A percentile compares a stretch with the other conserved stretches of the same genome.
phyloP scores from a whole-genome alignment of 768 basidiomycete species.

The Rhodotorula babjevae region DNA sequence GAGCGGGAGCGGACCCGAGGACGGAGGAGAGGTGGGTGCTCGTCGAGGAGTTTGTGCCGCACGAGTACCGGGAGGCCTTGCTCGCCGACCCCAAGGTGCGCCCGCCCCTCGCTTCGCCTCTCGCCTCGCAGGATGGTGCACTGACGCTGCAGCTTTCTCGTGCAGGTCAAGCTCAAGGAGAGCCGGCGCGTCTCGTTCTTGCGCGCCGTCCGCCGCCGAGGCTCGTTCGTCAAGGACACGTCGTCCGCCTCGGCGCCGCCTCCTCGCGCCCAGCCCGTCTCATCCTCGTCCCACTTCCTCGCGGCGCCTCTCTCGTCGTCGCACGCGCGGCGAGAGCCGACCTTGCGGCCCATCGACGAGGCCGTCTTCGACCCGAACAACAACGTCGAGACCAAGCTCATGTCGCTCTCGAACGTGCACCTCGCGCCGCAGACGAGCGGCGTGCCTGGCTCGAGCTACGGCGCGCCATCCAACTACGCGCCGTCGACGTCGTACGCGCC shows the following conservation, averaged over 20 bases:
- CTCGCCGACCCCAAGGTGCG: slow-evolving; percentile 48
- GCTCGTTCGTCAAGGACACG: background rate
- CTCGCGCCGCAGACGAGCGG: background rate
- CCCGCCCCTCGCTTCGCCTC: background rate
- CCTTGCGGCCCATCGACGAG: slow-evolving; percentile 27
- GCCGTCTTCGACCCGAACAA: slow-evolving; percentile 13
- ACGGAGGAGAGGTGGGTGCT: slow-evolving; percentile 66
- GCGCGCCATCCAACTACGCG: slow-evolving; percentile 1
- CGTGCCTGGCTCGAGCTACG: background rate
- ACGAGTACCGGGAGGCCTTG: slow-evolving; percentile 75
- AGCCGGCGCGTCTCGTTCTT: slow-evolving; percentile 40
- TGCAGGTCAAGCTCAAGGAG: slow-evolving; percentile 28
- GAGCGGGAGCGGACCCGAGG: slow-evolving; percentile 58
- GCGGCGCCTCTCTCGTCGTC: slow-evolving; percentile 3
- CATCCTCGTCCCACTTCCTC: background rate
- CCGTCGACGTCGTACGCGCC: slow-evolving; percentile 22
- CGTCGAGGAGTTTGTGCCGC: slow-evolving; percentile 90
- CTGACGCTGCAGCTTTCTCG: background rate
- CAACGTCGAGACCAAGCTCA: slow-evolving; percentile 11
- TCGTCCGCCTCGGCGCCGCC: background rate
- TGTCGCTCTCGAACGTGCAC: slow-evolving; percentile 27
- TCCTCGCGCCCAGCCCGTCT: background rate
- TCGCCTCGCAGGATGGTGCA: background rate
- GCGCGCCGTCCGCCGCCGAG: slow-evolving; percentile 34
- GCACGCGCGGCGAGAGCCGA: background rate